These are phyloP conservation scores for Microdochium bolleyi DNA, from an alignment of 2,329 filamentous ascomycete species.

Conservation along the genomic window DNA sequence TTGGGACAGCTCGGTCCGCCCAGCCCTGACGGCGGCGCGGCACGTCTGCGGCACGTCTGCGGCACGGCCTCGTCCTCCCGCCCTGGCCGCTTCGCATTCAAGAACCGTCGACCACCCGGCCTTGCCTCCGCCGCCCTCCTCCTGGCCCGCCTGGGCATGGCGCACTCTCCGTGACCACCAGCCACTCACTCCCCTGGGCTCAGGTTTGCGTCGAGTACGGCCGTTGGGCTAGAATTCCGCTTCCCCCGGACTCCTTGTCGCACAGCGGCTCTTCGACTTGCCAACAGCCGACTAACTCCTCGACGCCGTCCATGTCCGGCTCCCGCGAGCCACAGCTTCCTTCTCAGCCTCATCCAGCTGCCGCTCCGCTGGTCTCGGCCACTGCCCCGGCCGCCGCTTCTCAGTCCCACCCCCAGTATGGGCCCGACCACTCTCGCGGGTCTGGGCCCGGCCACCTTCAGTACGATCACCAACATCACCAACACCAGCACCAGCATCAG, in stretches of 20 bases:
- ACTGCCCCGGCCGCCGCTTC: not conserved
- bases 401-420: not conserved
- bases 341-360: not conserved
- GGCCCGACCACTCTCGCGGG: not conserved
- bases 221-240: not conserved
- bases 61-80: too few relatives aligned
- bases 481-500: not conserved
- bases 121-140: too few relatives aligned
- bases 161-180: too few relatives aligned
- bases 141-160: too few relatives aligned
- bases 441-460: not conserved
- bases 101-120: too few relatives aligned
- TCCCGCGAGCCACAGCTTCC: not conserved
- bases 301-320: not conserved
- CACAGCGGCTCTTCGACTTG: not conserved
- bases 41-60: too few relatives aligned
- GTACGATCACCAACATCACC: not conserved
- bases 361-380: not conserved
- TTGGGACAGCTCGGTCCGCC: too few relatives aligned
- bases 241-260: not conserved
- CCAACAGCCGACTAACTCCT: not conserved
- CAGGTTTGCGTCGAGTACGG: not conserved
- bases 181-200: too few relatives aligned
- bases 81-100: too few relatives aligned
- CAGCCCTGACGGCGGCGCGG: too few relatives aligned